Evolutionary conservation across 352 stramenopile species (phyloP).

Genomic region (Phytophthora chlamydospora): DNA sequence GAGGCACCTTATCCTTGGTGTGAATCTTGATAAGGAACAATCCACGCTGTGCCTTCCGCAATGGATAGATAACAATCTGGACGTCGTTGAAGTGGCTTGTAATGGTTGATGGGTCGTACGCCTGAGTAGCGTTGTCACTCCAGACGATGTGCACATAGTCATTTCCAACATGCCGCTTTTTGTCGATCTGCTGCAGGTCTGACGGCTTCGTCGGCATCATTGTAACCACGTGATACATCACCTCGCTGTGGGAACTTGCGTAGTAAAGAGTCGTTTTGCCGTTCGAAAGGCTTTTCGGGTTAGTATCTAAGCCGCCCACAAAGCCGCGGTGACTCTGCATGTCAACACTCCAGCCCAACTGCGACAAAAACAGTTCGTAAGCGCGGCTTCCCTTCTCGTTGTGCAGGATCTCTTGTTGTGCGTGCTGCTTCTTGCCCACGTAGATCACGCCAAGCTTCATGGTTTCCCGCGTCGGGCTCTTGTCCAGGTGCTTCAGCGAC

Average conservation of each 20-base stretch:
- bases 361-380: conserved; percentile 76
- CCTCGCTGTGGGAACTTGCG: conserved; percentile 80
- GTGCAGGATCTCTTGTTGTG: conserved; percentile 81
- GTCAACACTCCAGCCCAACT: conserved; percentile 83
- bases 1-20: conserved; percentile 82
- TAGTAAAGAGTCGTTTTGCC: conserved; percentile 78
- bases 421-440: conserved; percentile 73
- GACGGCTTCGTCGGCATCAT: conserved; percentile 86
- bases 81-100: conserved; percentile 91
- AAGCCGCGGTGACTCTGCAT: conserved; percentile 77
- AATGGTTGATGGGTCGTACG: conserved; percentile 86
- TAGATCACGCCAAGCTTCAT: conserved; percentile 92
- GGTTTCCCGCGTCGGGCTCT: conserved; percentile 86
- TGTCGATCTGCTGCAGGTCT: conserved; percentile 89
- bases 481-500: conserved; percentile 84
- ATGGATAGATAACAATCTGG: conserved; percentile 84
- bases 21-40: conserved; percentile 83
- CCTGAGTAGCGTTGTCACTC: conserved; percentile 80
- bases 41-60: conserved; percentile 63
- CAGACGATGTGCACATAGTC: conserved; percentile 90
- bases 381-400: conserved; percentile 71
- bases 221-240: conserved; percentile 89
- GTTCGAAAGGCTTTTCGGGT: conserved; percentile 85
- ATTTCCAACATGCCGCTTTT: conserved; percentile 90
- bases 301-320: conserved; percentile 75